Percentiles rank a stretch among this genome's conserved stretches.
phyloP scores from a whole-genome alignment of 2,329 filamentous ascomycete genomes.

The Aspergillus puulaauensis region DNA sequence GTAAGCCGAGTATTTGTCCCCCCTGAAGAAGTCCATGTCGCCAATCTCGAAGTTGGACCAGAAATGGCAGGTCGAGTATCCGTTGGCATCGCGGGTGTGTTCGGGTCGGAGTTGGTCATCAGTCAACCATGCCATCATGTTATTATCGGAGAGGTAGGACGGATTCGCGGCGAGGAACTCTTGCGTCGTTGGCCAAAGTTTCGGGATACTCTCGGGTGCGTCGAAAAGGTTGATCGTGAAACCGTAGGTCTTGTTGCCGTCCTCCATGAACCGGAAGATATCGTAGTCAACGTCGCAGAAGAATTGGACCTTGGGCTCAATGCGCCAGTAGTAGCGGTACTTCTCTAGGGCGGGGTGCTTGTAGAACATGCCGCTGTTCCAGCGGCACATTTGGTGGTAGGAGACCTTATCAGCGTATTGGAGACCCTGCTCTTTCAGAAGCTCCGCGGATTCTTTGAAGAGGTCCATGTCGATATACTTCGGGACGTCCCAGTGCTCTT shows the following conservation, averaged over 20 bases:
- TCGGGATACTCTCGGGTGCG: conserved; percentile 78
- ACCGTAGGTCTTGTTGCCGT: conserved; percentile 98
- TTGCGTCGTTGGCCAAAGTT: conserved; percentile 90
- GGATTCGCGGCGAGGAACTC: conserved; percentile 87
- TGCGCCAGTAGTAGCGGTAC: conserved; percentile 94
- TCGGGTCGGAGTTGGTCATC: conserved; percentile 75
- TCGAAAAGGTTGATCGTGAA: conserved; percentile 99
- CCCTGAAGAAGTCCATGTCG: conserved; percentile 89
- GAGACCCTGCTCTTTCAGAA: conserved; percentile 79
- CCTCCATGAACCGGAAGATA: conserved; percentile 95
- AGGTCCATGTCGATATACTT: conserved; percentile 89
- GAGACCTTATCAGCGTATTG: conserved; percentile 87
- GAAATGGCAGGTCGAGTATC: conserved; percentile 98
- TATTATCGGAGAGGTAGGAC: conserved; percentile 77
- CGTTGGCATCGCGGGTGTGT: conserved; percentile 77
- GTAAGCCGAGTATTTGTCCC: conserved; percentile 88
- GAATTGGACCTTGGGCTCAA: conserved; percentile 98
- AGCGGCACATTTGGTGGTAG: conserved; percentile 98
- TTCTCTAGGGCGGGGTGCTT: conserved; percentile 84
- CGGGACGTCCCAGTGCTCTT: conserved; percentile 90
- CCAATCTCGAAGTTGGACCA: conserved; percentile 99
- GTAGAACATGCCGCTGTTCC: conserved; percentile 98
- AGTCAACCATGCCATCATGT: conserved; percentile 82
- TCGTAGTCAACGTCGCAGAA: conserved; percentile 99
- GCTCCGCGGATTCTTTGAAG: conserved; percentile 78